A percentile compares a stretch with the other conserved stretches of the same genome.
Evolutionary conservation across 1,284 basidiomycete genomes (phyloP).

Genomic region (Trichosporon ovoides): DNA sequence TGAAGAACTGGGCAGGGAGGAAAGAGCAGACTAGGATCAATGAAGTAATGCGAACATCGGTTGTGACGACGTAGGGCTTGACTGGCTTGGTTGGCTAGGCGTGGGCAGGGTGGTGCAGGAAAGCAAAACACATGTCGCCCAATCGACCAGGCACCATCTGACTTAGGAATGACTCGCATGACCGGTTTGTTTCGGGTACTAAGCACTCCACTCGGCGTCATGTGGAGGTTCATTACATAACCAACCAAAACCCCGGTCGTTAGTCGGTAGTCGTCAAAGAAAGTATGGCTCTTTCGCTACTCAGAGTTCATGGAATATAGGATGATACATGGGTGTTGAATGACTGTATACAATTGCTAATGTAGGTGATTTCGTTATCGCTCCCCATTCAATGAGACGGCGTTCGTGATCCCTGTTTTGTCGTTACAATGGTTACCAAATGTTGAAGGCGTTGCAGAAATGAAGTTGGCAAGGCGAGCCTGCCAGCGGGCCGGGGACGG

Average conservation of each 20-base stretch:
- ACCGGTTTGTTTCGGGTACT: not conserved
- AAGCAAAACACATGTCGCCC: slow-evolving; percentile 4
- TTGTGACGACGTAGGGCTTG: not conserved
- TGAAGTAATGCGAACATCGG: slow-evolving; percentile 5
- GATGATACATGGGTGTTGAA: not conserved
- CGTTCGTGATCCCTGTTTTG: not conserved
- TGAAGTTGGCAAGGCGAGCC: not conserved
- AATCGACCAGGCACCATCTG: not conserved
- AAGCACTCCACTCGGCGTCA: not conserved
- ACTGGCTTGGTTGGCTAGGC: not conserved
- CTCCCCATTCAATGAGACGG: not conserved
- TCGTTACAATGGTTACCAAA: not conserved
- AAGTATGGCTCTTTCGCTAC: too few species aligned
- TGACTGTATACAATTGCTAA: not conserved
- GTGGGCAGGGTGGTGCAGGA: not conserved
- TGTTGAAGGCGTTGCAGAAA: not conserved
- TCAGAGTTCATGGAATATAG: not conserved
- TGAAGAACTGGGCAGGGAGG: not conserved
- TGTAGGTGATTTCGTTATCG: not conserved
- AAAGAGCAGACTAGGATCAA: too few species aligned
- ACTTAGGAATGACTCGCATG: not conserved
- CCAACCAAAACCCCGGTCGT: too few species aligned
- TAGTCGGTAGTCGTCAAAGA: too few species aligned
- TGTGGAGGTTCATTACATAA: too few species aligned
- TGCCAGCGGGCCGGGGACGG: too few species aligned